phyloP scores from a whole-genome alignment of 768 basidiomycete genomes.

The Hysterangium stoloniferum region DNA sequence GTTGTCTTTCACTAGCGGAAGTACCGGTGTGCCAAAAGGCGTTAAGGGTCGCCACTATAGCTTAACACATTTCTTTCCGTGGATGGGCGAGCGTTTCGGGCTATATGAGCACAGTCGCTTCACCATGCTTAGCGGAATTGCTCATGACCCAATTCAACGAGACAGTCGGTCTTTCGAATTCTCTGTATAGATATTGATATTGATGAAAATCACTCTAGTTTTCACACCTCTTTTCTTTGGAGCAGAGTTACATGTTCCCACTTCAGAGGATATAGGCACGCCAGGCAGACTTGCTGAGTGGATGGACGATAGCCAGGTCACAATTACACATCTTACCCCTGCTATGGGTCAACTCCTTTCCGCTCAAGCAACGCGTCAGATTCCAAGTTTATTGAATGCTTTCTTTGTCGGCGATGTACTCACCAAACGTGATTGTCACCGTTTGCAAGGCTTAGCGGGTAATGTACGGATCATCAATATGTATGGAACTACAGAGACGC shows the following conservation, averaged over 20 bases:
- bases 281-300: slow-evolving; percentile 95
- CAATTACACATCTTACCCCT: slow-evolving; percentile 96
- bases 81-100: slow-evolving; percentile 91
- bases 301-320: slow-evolving; percentile 90
- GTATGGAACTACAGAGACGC: slow-evolving; percentile 99
- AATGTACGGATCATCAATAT: slow-evolving; percentile 97
- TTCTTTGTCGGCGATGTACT: slow-evolving; percentile 99
- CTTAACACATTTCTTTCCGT: slow-evolving; percentile 98
- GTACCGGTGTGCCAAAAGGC: slow-evolving; percentile 98
- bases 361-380: slow-evolving; percentile 73
- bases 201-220: slow-evolving; percentile 42
- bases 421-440: slow-evolving; percentile 94
- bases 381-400: slow-evolving; percentile 79
- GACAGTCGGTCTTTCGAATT: slow-evolving; percentile 64
- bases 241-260: slow-evolving; percentile 91
- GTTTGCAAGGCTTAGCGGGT: slow-evolving; percentile 84
- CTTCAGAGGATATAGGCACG: slow-evolving; percentile 92
- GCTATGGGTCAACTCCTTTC: slow-evolving; percentile 99
- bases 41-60: slow-evolving; percentile 92
- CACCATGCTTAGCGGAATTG: slow-evolving; percentile 98
- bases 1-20: slow-evolving; percentile 92
- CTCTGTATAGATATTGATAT: not conserved
- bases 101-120: slow-evolving; percentile 72
- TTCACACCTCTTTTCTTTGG: slow-evolving; percentile 98
- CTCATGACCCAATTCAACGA: slow-evolving; percentile 97